phyloP scores from a whole-genome alignment of 371 early-diverging fungal genomes.

The Umbelopsis sp. region DNA sequence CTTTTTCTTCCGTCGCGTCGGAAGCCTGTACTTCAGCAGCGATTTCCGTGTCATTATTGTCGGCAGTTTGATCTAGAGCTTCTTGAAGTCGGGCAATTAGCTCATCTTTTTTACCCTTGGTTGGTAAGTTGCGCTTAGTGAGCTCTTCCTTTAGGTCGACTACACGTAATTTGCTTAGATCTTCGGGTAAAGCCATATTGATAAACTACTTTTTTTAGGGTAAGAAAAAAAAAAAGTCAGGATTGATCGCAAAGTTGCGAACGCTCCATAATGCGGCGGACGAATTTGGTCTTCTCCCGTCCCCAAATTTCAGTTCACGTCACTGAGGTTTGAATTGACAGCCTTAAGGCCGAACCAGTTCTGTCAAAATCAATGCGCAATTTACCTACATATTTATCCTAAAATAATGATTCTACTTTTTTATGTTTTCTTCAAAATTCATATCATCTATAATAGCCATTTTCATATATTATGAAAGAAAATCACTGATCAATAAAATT shows the following conservation, averaged over 20 bases:
- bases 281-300: not conserved
- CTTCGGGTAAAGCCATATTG: conserved; percentile 10
- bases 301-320: not conserved
- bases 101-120: conserved; percentile 76
- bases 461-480: too few species aligned
- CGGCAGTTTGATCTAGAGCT: conserved; percentile 35
- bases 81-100: conserved; percentile 67
- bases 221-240: too few species aligned
- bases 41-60: conserved; percentile 24
- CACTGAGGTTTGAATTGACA: not conserved
- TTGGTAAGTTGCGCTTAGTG: conserved; percentile 57
- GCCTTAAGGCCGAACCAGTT: not conserved
- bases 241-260: too few species aligned
- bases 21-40: conserved; percentile 22
- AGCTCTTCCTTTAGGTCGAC: conserved; percentile 72
- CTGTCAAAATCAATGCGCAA: too few species aligned
- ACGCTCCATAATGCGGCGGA: too few species aligned
- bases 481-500: too few species aligned
- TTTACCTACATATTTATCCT: too few species aligned
- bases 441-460: too few species aligned
- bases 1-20: conserved; percentile 21
- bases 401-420: not conserved
- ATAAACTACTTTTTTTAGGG: too few species aligned
- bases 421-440: too few species aligned
- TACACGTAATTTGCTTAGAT: conserved; percentile 44